Percentiles rank a stretch among this genome's conserved stretches.
Evolutionary conservation across 768 basidiomycete species (phyloP).

Genomic region (Suillus fuscotomentosus): DNA sequence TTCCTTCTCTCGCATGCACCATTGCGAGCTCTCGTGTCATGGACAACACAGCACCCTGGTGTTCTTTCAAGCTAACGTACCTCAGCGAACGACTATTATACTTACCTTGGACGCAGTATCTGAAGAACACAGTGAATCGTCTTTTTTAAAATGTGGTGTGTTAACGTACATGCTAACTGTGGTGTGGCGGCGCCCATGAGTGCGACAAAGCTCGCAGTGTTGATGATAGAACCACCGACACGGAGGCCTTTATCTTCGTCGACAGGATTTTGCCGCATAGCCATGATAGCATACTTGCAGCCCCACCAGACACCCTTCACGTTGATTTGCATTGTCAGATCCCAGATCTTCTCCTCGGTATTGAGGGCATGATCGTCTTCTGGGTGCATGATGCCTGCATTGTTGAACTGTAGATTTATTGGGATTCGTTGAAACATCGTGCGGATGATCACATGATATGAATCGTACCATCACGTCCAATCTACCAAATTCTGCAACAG

Average conservation of each 20-base stretch:
- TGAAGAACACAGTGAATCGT: conserved; percentile 28
- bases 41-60: conserved; percentile 90
- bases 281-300: conserved; percentile 94
- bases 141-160: background rate
- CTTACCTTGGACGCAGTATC: conserved; percentile 92
- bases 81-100: background rate
- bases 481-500: conserved; percentile 86
- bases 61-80: conserved; percentile 13
- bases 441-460: background rate
- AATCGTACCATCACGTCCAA: conserved; percentile 84
- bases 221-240: conserved; percentile 90
- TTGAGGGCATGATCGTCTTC: conserved; percentile 93
- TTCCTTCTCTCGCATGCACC: conserved; percentile 97
- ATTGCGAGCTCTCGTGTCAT: conserved; percentile 98
- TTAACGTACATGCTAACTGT: conserved; percentile 89
- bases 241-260: conserved; percentile 80
- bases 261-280: conserved; percentile 91
- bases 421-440: conserved; percentile 1
- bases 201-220: conserved; percentile 97
- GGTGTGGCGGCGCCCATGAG: conserved; percentile 95
- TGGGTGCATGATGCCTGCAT: conserved; percentile 98
- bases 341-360: conserved; percentile 97
- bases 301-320: conserved; percentile 99
- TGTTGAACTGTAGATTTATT: conserved; percentile 71
- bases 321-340: conserved; percentile 90